phyloP scores from a whole-genome alignment of 495 filamentous ascomycete genomes.

The Amorphotheca resinae region DNA sequence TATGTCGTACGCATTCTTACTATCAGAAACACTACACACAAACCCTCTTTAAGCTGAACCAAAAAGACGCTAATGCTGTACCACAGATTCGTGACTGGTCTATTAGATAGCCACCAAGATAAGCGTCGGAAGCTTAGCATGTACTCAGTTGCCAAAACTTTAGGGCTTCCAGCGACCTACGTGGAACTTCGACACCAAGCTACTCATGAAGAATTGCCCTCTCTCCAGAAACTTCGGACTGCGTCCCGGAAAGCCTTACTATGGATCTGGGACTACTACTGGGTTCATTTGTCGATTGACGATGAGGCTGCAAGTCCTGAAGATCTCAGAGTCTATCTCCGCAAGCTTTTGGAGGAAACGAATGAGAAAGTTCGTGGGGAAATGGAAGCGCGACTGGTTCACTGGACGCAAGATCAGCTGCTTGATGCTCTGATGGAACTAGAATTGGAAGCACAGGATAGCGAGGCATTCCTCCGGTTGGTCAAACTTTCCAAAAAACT shows the following conservation, averaged over 20 bases:
- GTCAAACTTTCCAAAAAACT: constrained; percentile 20
- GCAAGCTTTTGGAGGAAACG: constrained; percentile 8
- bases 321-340: constrained; percentile 10
- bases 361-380: constrained; percentile 14
- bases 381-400: constrained; percentile 16
- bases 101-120: constrained; percentile 64
- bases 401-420: constrained; percentile 11
- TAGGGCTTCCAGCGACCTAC: constrained; percentile 70
- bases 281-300: constrained; percentile 31
- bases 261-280: constrained; percentile 88
- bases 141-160: constrained; percentile 64
- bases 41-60: too few relatives aligned
- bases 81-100: constrained; percentile 76
- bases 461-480: constrained; percentile 23
- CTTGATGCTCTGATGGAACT: constrained; percentile 22
- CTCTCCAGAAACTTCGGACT: constrained; percentile 52
- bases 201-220: constrained; percentile 77
- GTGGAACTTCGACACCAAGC: constrained; percentile 85
- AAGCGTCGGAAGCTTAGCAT: constrained; percentile 61
- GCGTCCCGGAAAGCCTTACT: constrained; percentile 54
- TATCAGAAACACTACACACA: too few relatives aligned
- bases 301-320: constrained; percentile 2
- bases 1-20: too few relatives aligned
- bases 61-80: constrained; percentile 4
- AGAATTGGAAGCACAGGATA: constrained; percentile 23